Percentiles rank a stretch among this genome's conserved stretches.
phyloP scores from a whole-genome alignment of 306 rosid genomes.

The Castanea crenata region DNA sequence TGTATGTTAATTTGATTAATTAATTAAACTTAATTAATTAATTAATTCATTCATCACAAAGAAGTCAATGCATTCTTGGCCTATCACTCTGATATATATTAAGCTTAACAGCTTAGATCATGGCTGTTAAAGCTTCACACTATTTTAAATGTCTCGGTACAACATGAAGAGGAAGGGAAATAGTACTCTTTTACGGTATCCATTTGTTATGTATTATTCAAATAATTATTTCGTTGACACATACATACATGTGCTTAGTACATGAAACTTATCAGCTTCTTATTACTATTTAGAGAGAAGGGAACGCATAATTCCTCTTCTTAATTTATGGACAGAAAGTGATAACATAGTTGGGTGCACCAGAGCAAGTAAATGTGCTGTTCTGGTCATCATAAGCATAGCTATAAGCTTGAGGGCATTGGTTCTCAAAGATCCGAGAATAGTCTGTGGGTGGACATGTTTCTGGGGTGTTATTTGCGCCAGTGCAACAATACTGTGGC shows the following conservation, averaged over 20 bases:
- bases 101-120: no score
- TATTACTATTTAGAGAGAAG: not conserved
- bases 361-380: conserved; percentile 34
- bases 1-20: no score
- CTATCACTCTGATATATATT: no score
- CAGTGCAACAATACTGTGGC: conserved; percentile 43
- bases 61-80: no score
- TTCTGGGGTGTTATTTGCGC: not conserved
- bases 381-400: conserved; percentile 38
- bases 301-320: not conserved
- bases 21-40: no score
- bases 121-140: no score
- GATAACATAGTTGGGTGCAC: conserved; percentile 33
- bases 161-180: no score
- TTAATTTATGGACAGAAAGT: conserved; percentile 36
- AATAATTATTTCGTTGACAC: not conserved
- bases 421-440: conserved; percentile 31
- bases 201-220: no score
- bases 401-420: conserved; percentile 52
- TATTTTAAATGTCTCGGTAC: no score
- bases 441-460: conserved; percentile 37
- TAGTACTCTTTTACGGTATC: no score
- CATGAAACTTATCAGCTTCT: not conserved
- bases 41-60: no score
- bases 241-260: not conserved